Percentiles rank a stretch among this genome's conserved stretches.
phyloP scores from a whole-genome alignment of 495 filamentous ascomycete species.

The Paragyromitra xinjiangensis region DNA sequence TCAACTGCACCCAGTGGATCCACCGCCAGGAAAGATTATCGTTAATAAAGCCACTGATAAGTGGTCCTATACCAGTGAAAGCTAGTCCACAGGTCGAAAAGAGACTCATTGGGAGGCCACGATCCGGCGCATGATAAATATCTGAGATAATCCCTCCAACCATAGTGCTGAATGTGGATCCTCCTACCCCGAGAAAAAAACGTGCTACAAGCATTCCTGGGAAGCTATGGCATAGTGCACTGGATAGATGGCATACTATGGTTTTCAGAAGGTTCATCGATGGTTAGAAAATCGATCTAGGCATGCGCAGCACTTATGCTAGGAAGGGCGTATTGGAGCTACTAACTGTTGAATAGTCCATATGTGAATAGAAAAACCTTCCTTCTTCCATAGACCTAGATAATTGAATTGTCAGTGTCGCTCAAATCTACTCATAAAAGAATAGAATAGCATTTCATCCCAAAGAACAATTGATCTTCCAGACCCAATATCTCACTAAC shows the following conservation, averaged over 20 bases:
- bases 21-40: constrained; percentile 78
- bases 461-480: background rate
- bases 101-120: constrained; percentile 90
- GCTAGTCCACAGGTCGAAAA: constrained; percentile 79
- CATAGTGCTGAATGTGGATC: constrained; percentile 87
- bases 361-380: constrained; percentile 46
- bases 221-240: constrained; percentile 75
- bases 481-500: constrained; percentile 61
- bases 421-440: background rate
- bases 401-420: constrained; percentile 3
- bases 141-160: constrained; percentile 92
- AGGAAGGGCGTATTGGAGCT: background rate
- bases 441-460: background rate
- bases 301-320: background rate
- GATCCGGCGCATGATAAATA: constrained; percentile 78
- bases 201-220: constrained; percentile 79
- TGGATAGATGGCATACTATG: constrained; percentile 73
- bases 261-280: constrained; percentile 10
- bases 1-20: constrained; percentile 88
- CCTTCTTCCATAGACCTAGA: constrained; percentile 50
- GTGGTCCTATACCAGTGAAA: constrained; percentile 82
- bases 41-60: constrained; percentile 76
- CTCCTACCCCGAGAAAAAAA: constrained; percentile 78
- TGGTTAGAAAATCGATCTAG: constrained; percentile 6
- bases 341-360: constrained; percentile 49